These are phyloP conservation scores for Hypoxylon rickii DNA, from an alignment of 495 filamentous ascomycete species.

Conservation along the genomic window DNA sequence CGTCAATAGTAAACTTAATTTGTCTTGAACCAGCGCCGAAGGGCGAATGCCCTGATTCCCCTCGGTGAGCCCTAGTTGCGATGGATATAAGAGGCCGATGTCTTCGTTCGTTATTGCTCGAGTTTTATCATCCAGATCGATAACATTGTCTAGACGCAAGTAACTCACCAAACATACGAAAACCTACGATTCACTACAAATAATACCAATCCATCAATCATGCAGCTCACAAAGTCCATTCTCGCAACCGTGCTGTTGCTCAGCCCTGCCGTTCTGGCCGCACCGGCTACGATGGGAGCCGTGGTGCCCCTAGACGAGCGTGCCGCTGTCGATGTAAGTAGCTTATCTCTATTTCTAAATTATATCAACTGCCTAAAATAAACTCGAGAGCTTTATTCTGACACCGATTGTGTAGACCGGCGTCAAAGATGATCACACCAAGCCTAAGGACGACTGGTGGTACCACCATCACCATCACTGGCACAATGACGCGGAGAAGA, in stretches of 20 bases:
- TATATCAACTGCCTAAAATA: no score
- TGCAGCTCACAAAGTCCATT: slow-evolving; percentile 35
- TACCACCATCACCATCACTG: neutral
- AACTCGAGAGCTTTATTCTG: no score
- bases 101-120: neutral
- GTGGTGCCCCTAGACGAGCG: slow-evolving; percentile 1
- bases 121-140: no score
- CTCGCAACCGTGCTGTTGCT: slow-evolving; percentile 33
- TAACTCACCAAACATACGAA: no score
- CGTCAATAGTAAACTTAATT: slow-evolving; percentile 31
- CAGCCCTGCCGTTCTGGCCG: slow-evolving; percentile 26
- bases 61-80: neutral
- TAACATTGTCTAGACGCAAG: no score
- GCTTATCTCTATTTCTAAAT: neutral
- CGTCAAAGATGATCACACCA: neutral
- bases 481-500: neutral
- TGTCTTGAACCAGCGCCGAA: neutral
- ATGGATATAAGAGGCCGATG: slow-evolving; percentile 16
- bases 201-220: slow-evolving; percentile 12
- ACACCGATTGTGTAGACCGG: neutral
- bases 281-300: slow-evolving; percentile 10
- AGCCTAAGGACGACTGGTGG: neutral
- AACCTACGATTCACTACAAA: no score
- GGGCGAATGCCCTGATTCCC: neutral
- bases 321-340: slow-evolving; percentile 1